Base-by-base conservation (phyloP, 192 early-diverging fungal genomes). In the Podila minutissima region DNA sequence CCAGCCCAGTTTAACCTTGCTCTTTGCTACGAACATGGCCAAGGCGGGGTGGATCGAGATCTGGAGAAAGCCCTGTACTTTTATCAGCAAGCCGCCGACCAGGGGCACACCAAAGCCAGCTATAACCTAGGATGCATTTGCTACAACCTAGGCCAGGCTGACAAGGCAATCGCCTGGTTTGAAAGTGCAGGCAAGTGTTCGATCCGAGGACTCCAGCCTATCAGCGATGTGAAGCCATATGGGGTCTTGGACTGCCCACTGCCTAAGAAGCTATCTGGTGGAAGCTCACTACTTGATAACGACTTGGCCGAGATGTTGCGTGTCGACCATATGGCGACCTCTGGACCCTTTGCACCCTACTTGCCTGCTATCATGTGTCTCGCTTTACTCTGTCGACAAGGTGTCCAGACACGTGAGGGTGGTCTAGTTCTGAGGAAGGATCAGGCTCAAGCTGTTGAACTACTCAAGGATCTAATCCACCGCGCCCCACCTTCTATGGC, bases 11-110 rank as follows among this genome's bases (percentile, higher is more conserved):
- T 71, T 53, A 83, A 75, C 29, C 58, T 83, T 33, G 82, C 82
- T 8, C 41, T 75, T 1, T 83, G 74, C 50, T 83, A 75, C 49
- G 82, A 83, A n/a, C 70, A 75, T 53, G 82, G 82, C 50, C 75
- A 77, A 67, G 72, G 74, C 15, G 82, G 82, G 3, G 72, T 74
- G 0, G 74, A 67, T 4, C 66, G 64, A 49, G 82, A 83, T 32
- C 11, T 83, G 29, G 41, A 62, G 17, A 75, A 68, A 33, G 82
- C 82, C 13, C 3, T 75, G 4, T 59, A 83, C 68, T 83, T 73
- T 24, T 75, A 75, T 59, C 74, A 83, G 33, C 73, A 67, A 69
- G 71, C 82, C 1, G 74, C 74, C 33, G 74, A 75, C 63, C 73
- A 83, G 35, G 82, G 82, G 2, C 73, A 75, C 48, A 77, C 75